These are phyloP conservation scores for Carex sylvatica DNA, from an alignment of 202 grass and related monocot species.

Conservation along the genomic window DNA sequence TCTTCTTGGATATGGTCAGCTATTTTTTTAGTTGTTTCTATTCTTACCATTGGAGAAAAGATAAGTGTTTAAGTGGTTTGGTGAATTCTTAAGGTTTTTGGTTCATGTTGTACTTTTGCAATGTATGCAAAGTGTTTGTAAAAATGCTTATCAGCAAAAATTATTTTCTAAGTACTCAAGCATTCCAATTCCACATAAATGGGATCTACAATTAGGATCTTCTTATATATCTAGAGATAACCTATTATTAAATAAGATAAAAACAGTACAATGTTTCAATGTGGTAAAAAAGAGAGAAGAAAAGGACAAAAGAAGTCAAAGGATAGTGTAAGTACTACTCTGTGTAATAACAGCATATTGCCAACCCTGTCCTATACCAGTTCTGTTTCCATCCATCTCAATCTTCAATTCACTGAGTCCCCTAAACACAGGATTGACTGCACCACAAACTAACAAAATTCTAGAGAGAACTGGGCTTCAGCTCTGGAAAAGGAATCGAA, in stretches of 20 bases:
- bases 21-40: not conserved
- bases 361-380: not conserved
- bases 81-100: not conserved
- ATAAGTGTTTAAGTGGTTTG: not conserved
- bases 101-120: not conserved
- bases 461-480: not conserved
- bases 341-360: not conserved
- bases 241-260: not conserved
- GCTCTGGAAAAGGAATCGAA: not conserved
- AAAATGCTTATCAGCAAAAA: not conserved
- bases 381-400: not conserved
- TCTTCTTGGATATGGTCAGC: slow-evolving; percentile 87
- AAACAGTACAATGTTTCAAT: not conserved
- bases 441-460: not conserved
- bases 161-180: not conserved
- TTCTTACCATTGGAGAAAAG: not conserved
- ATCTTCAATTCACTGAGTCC: not conserved
- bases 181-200: not conserved
- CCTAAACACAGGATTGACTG: not conserved
- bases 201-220: not conserved
- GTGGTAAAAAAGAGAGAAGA: not conserved
- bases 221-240: not conserved
- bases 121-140: not conserved
- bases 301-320: not conserved
- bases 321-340: not conserved